Percentiles rank a stretch among this genome's conserved stretches.
Evolutionary conservation across 2,329 filamentous ascomycete genomes (phyloP).

Genomic region (Alternaria tenuissima): DNA sequence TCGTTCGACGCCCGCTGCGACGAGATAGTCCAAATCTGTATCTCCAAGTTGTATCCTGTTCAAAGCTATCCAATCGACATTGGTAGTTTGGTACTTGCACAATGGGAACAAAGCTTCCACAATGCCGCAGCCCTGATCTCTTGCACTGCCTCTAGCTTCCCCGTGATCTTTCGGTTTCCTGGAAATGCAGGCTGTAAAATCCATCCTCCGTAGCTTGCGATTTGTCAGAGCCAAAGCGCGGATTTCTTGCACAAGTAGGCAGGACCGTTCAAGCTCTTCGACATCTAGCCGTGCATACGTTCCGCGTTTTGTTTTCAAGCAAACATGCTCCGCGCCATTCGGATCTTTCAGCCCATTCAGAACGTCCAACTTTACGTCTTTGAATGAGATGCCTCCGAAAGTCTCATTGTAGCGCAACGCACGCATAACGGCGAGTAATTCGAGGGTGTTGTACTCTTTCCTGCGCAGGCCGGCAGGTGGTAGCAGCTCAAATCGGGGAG

Average conservation of each 20-base stretch:
- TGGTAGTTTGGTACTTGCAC: constrained; percentile 71
- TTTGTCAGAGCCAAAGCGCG: constrained; percentile 73
- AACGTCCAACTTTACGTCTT: constrained; percentile 68
- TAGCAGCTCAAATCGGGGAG: constrained; percentile 70
- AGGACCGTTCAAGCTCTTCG: constrained; percentile 63
- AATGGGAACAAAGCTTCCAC: constrained; percentile 74
- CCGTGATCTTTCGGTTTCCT: constrained; percentile 58
- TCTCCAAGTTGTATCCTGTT: constrained; percentile 76
- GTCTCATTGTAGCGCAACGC: constrained; percentile 75
- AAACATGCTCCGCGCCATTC: constrained; percentile 69
- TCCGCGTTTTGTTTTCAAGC: constrained; percentile 63
- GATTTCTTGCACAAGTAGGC: constrained; percentile 72
- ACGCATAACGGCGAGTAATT: constrained; percentile 74
- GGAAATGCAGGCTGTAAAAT: constrained; percentile 70
- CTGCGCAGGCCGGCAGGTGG: constrained; percentile 62
- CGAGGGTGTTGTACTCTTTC: constrained; percentile 65
- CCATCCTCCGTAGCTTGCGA: constrained; percentile 67
- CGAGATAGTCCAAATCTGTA: constrained; percentile 71
- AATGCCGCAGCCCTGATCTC: constrained; percentile 72
- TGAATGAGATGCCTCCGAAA: constrained; percentile 73
- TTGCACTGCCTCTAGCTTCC: constrained; percentile 55
- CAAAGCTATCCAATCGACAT: constrained; percentile 74
- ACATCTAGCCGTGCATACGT: constrained; percentile 64
- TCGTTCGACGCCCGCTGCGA: constrained; percentile 72
- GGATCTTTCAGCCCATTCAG: constrained; percentile 69